Evolutionary conservation across 2,329 filamentous ascomycete species (phyloP), one percentile per base, ranked within the genome.

Genomic region (Coleophoma cylindrospora): DNA sequence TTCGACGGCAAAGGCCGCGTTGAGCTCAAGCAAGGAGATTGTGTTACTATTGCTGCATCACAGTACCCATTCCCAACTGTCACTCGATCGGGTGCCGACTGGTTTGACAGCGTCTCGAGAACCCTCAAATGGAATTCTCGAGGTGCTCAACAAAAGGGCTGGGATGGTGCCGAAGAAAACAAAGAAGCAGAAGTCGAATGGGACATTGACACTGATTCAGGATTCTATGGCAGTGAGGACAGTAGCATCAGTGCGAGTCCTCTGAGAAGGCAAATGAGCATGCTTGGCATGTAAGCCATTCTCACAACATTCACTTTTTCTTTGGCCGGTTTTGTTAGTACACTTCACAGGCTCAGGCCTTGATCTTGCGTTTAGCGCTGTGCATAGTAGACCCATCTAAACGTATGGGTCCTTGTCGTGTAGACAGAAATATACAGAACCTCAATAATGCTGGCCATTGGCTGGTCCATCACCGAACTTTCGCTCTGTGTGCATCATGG

Each of bases 21-120:
- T 40, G 92, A 99, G 70, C 83, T 99, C 34, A 86, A 86, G 55
- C 89, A 92, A 63, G 94, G 94, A 48, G 94, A 99, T 70, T 89
- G 92, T 62, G 94, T 99, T 66, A 96, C 92, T 53, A 94, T 99
- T 61, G 90, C 92, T 38, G 94, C 94, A 3, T 95, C 89, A 32
- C 91, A 95, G 66, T 99, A 96, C 64, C 94, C 94, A 0, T 97
- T 99, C 73, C 94, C 94, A 3, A 97, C 94, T 1, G 92, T 99
- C 40, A 89, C 95, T 51, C 87, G 90, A 56, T 89, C 87, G 55
- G 86, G 86, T 54, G 88, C 86, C 1, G 94, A 99, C 68, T 99
- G 94, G 94, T 96, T 99, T 65, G 89, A 96, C 68, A 95, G 89
- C 63, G 90, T 99, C 45, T 90, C 89, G 48, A 83, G 92, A 53